Percentiles rank a stretch among this genome's conserved stretches.
phyloP scores from a whole-genome alignment of 352 stramenopile species.

The Aphanomyces astaci region DNA sequence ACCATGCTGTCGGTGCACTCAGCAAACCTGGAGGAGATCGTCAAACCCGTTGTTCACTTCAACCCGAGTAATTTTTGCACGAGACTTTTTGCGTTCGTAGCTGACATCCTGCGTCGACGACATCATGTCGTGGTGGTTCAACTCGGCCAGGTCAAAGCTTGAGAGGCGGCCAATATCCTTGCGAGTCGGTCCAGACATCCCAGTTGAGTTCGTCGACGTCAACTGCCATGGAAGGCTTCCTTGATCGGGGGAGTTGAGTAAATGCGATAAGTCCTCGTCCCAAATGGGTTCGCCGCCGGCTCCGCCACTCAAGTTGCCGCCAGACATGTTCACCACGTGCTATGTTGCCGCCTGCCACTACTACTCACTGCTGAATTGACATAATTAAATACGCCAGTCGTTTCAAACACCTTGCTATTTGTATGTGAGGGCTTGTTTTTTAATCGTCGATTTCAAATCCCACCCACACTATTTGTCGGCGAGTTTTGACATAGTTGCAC shows the following conservation, averaged over 20 bases:
- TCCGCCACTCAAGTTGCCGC: neutral
- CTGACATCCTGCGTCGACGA: conserved; percentile 10
- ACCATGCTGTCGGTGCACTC: neutral
- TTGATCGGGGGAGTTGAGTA: neutral
- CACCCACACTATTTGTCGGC: too few relatives aligned
- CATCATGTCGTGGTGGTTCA: neutral
- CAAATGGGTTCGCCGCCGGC: neutral
- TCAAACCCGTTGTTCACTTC: conserved; percentile 18
- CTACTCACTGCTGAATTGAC: neutral
- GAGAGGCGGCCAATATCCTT: conserved; percentile 5
- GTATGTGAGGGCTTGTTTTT: too few relatives aligned
- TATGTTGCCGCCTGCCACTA: neutral
- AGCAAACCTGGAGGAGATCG: conserved; percentile 7
- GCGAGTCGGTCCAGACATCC: neutral
- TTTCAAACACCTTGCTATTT: too few relatives aligned
- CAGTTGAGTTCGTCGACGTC: neutral
- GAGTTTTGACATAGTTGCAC: too few relatives aligned
- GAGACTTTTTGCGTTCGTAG: conserved; percentile 20
- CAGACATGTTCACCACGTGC: neutral
- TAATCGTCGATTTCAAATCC: too few relatives aligned
- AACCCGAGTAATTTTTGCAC: conserved; percentile 12
- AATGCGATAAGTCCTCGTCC: conserved; percentile 8
- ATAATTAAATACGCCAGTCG: too few relatives aligned
- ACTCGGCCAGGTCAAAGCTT: conserved; percentile 7
- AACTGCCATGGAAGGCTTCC: neutral